Percentiles rank a stretch among this genome's conserved stretches.
Conservation (phyloP, 2,329 filamentous ascomycete genomes). For the Trichoderma endophyticum region DNA sequence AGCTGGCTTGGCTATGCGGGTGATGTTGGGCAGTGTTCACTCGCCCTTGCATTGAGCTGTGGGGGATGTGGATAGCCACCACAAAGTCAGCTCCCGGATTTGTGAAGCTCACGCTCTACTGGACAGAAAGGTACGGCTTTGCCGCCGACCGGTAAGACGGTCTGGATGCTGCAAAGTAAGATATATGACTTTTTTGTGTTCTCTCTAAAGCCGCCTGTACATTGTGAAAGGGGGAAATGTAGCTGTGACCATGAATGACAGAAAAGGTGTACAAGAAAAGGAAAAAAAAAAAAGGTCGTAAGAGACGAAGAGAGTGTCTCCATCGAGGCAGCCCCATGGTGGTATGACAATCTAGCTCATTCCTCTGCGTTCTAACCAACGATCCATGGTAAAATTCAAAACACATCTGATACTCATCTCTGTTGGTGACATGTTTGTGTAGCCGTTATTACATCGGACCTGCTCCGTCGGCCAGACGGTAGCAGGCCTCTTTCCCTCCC, state of each 20-base stretch:
- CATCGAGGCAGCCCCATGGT: background rate
- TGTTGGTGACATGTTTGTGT: background rate
- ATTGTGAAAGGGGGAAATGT: background rate
- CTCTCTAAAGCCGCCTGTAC: background rate
- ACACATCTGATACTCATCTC: background rate
- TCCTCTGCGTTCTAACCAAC: background rate
- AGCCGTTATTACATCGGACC: background rate
- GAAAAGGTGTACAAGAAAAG: background rate
- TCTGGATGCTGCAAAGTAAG: background rate
- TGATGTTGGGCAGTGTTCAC: background rate
- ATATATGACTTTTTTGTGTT: background rate
- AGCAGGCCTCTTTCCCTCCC: background rate
- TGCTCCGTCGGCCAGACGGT: background rate
- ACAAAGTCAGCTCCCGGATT: background rate
- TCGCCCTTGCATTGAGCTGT: constrained; percentile 1
- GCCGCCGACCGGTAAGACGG: background rate
- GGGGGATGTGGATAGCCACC: background rate
- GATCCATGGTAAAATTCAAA: background rate
- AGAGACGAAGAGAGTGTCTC: background rate
- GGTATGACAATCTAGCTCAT: background rate
- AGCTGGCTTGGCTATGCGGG: background rate
- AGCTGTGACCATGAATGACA: background rate
- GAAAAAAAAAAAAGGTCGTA: background rate
- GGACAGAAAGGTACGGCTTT: background rate
- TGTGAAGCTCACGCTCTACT: background rate